A percentile compares a stretch with the other conserved stretches of the same genome.
phyloP scores from a whole-genome alignment of 2,329 filamentous ascomycete genomes.

The Emmonsiellopsis sp. region DNA sequence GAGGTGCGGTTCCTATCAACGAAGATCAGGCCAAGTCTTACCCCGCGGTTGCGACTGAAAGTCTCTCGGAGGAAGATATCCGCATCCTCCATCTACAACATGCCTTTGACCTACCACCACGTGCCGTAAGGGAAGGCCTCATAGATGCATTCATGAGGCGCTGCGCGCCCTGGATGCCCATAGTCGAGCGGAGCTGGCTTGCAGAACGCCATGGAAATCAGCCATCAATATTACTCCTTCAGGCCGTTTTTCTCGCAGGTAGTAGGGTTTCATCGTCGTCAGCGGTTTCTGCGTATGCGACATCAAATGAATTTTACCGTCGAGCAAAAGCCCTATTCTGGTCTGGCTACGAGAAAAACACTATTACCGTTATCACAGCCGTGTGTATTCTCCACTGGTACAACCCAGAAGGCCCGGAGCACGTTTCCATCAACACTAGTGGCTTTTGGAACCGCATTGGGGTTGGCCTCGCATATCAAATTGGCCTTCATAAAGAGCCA shows the following conservation, averaged over 20 bases:
- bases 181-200: conserved; percentile 22
- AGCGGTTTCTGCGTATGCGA: conserved; percentile 18
- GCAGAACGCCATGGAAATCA: conserved; percentile 17
- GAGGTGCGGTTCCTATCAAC: conserved; percentile 17
- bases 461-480: conserved; percentile 34
- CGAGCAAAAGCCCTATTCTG: conserved; percentile 25
- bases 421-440: conserved; percentile 34
- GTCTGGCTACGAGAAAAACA: conserved; percentile 24
- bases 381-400: conserved; percentile 26
- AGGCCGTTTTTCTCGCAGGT: conserved; percentile 34
- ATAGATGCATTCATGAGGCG: conserved; percentile 23
- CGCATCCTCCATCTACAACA: conserved; percentile 17
- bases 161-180: conserved; percentile 25
- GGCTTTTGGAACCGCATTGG: conserved; percentile 36
- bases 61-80: conserved; percentile 19
- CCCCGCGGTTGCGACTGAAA: conserved; percentile 15
- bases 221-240: conserved; percentile 23
- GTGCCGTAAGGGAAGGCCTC: conserved; percentile 19
- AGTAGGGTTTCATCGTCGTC: conserved; percentile 31
- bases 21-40: conserved; percentile 20
- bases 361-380: conserved; percentile 22
- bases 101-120: conserved; percentile 20
- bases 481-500: conserved; percentile 36
- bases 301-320: conserved; percentile 22
- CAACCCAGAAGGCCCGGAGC: conserved; percentile 25